phyloP scores from a whole-genome alignment of 306 rosid genomes.

The Prunus kanzakura region DNA sequence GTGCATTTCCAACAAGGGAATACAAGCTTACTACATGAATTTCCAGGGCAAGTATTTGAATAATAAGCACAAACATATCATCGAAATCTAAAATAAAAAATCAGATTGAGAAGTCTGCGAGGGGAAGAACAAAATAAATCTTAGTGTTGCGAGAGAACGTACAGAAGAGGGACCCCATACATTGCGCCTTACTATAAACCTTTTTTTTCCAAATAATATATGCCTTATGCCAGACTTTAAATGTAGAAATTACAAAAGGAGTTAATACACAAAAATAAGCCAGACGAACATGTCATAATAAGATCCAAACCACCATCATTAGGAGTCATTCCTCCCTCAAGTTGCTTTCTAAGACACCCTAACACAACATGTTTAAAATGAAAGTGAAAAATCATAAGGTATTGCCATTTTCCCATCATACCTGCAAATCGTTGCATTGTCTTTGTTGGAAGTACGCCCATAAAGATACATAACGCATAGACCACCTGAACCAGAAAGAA shows the following conservation, averaged over 20 bases:
- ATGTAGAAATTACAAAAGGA: background rate
- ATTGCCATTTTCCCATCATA: conserved; percentile 11
- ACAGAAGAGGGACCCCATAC: background rate
- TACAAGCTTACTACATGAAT: conserved; percentile 4
- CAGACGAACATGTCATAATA: background rate
- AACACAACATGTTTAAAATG: conserved; percentile 6
- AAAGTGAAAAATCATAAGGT: background rate
- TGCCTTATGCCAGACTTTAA: background rate
- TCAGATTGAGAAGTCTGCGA: background rate
- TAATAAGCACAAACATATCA: background rate
- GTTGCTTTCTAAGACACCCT: background rate
- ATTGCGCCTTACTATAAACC: background rate
- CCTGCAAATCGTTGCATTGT: conserved; percentile 73
- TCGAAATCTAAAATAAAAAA: background rate
- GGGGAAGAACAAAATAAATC: background rate
- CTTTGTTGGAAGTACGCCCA: conserved; percentile 56
- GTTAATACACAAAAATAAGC: background rate
- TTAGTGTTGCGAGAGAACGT: background rate
- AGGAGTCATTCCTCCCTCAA: background rate
- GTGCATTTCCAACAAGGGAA: background rate
- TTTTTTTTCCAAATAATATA: background rate
- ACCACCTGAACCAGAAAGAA: conserved; percentile 60
- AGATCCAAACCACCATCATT: background rate
- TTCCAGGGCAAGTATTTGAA: background rate
- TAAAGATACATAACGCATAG: conserved; percentile 73